A percentile compares a stretch with the other conserved stretches of the same genome.
Evolutionary conservation across 345 rosid species (phyloP).

Genomic region (Microthlaspi erraticum): DNA sequence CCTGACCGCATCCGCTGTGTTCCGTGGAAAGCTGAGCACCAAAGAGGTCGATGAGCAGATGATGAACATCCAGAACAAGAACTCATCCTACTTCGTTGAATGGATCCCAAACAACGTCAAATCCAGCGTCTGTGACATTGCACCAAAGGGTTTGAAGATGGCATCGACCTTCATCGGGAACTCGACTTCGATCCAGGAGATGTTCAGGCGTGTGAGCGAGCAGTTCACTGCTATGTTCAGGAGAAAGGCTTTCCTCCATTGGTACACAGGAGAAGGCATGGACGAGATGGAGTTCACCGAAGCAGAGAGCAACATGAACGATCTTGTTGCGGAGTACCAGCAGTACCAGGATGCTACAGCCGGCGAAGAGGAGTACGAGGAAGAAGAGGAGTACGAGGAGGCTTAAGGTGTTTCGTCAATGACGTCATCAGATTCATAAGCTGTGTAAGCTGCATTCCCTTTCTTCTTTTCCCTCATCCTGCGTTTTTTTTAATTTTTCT

Average conservation of each 20-base stretch:
- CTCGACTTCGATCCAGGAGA: slow-evolving; percentile 52
- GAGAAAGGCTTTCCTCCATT: slow-evolving; percentile 55
- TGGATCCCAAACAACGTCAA: slow-evolving; percentile 53
- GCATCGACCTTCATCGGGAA: slow-evolving; percentile 48
- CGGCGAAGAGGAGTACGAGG: slow-evolving; percentile 49
- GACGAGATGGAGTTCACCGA: slow-evolving; percentile 53
- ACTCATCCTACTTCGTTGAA: slow-evolving; percentile 50
- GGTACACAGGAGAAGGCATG: slow-evolving; percentile 55
- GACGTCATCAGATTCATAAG: slow-evolving; percentile 27
- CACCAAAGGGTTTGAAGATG: slow-evolving; percentile 51
- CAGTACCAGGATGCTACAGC: slow-evolving; percentile 55
- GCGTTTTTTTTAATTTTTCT: neutral
- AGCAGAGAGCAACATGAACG: slow-evolving; percentile 54
- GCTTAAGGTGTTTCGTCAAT: slow-evolving; percentile 18
- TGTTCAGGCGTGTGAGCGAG: slow-evolving; percentile 52
- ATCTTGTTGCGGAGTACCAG: slow-evolving; percentile 53
- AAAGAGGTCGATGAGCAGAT: slow-evolving; percentile 52
- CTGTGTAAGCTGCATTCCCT: slow-evolving; percentile 39
- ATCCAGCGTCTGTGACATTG: slow-evolving; percentile 51
- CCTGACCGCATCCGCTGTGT: slow-evolving; percentile 49
- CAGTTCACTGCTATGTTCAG: slow-evolving; percentile 55
- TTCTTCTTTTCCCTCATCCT: slow-evolving; percentile 19
- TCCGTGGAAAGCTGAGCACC: slow-evolving; percentile 52
- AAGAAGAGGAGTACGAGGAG: slow-evolving; percentile 44
- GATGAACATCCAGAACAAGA: slow-evolving; percentile 53